Percentiles rank a stretch among this genome's conserved stretches.
Conservation (phyloP, 345 rosid species). For the Raphanus sativus region DNA sequence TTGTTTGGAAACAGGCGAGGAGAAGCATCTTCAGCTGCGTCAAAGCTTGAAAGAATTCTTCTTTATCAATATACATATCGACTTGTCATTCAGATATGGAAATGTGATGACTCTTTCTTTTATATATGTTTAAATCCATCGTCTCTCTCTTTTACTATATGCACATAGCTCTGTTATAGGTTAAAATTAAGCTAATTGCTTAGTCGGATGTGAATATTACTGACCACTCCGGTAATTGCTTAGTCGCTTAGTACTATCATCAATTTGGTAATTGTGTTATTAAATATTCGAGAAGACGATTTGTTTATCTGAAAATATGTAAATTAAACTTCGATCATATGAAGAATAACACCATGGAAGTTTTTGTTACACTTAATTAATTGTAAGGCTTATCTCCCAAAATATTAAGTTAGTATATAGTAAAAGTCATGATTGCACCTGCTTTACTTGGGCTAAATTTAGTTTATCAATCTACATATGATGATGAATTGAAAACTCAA, state of each 20-base stretch:
- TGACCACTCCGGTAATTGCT: too few relatives aligned
- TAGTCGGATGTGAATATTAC: neutral
- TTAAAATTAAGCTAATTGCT: neutral
- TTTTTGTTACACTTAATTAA: neutral
- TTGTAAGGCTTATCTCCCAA: neutral
- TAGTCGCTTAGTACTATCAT: too few relatives aligned
- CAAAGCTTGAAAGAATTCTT: conserved; percentile 51
- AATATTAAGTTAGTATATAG: neutral
- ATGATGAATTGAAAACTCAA: conserved; percentile 6
- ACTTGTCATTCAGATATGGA: conserved; percentile 13
- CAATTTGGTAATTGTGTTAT: neutral
- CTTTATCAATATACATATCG: conserved; percentile 5
- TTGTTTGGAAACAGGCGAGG: conserved; percentile 50
- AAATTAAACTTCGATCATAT: neutral
- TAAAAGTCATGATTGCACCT: neutral
- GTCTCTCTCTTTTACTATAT: neutral
- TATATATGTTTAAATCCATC: conserved; percentile 18
- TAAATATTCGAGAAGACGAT: neutral
- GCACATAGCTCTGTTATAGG: neutral
- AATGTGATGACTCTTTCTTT: neutral
- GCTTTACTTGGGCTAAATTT: neutral
- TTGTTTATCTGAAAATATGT: neutral
- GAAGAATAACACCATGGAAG: neutral
- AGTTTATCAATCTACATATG: neutral
- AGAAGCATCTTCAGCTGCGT: conserved; percentile 74